Conservation (phyloP, 306 rosid species). For the Elaeagnus macrophylla region DNA sequence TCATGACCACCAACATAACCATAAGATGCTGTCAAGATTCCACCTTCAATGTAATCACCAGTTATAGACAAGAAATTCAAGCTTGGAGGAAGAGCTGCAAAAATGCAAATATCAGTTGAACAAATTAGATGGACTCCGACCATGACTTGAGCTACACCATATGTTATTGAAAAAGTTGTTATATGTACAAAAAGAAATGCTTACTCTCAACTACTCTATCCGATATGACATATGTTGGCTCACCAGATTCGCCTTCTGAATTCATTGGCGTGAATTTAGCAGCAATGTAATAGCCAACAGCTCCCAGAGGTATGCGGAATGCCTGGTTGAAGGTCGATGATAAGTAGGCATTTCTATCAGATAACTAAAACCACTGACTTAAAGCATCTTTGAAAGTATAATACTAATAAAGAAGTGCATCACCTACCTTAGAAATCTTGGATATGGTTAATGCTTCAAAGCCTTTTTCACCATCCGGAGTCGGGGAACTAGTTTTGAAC, state of each 20-base stretch:
- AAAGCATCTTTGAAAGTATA: not conserved
- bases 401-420: not conserved
- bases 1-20: constrained; percentile 98
- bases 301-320: constrained; percentile 90
- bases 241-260: constrained; percentile 81
- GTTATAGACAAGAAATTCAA: constrained; percentile 89
- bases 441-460: constrained; percentile 77
- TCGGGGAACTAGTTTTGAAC: constrained; percentile 65
- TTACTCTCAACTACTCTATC: constrained; percentile 79
- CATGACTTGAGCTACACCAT: not conserved
- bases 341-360: constrained; percentile 11
- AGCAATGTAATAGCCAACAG: constrained; percentile 82
- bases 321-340: constrained; percentile 44
- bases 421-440: constrained; percentile 66
- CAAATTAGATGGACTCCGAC: not conserved
- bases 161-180: not conserved
- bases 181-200: constrained; percentile 18
- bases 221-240: constrained; percentile 65
- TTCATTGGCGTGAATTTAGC: constrained; percentile 84
- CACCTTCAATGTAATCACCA: constrained; percentile 83
- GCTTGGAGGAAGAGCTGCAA: constrained; percentile 94
- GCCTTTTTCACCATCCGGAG: constrained; percentile 56
- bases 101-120: constrained; percentile 20
- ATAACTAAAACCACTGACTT: not conserved
- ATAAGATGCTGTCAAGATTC: constrained; percentile 88